Percentiles rank a stretch among this genome's conserved stretches.
Conservation (phyloP, 495 filamentous ascomycete genomes). For the Geopyxis carbonaria region DNA sequence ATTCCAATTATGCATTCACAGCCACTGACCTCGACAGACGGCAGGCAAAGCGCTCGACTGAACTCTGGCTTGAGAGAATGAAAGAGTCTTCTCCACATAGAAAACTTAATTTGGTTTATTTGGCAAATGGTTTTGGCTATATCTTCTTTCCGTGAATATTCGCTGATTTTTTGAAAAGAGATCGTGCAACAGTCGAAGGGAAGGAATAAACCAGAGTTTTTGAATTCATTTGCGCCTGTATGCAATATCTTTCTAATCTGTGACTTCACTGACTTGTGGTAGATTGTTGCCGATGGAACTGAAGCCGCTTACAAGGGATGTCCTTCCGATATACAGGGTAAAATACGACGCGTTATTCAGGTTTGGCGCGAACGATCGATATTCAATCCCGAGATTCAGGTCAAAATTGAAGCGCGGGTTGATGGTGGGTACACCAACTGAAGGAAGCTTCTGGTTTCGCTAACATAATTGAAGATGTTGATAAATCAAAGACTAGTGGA, state of each 20-base stretch:
- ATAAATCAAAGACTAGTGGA: conserved; percentile 49
- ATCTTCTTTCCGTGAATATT: neutral
- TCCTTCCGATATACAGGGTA: conserved; percentile 64
- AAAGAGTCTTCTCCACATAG: conserved; percentile 70
- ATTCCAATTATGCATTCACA: neutral
- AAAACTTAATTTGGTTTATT: conserved; percentile 78
- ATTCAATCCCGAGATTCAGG: conserved; percentile 64
- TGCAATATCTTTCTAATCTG: conserved; percentile 13
- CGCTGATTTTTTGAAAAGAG: conserved; percentile 36
- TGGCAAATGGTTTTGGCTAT: conserved; percentile 62
- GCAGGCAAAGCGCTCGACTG: conserved; percentile 72
- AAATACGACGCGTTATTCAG: conserved; percentile 74
- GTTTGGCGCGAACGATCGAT: conserved; percentile 79
- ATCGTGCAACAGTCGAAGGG: conserved; percentile 89
- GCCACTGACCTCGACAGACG: conserved; percentile 37
- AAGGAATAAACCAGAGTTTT: conserved; percentile 76
- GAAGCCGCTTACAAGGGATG: conserved; percentile 73
- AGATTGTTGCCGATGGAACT: conserved; percentile 44
- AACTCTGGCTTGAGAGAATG: conserved; percentile 75
- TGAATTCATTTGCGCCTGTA: conserved; percentile 71
- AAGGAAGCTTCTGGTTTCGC: neutral
- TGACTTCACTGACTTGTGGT: neutral
- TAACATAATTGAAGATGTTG: conserved; percentile 21
- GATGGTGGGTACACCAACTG: conserved; percentile 39
- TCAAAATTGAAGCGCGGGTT: conserved; percentile 57